Conservation (phyloP, 2,329 filamentous ascomycete genomes). For the Fusarium abutilonis region DNA sequence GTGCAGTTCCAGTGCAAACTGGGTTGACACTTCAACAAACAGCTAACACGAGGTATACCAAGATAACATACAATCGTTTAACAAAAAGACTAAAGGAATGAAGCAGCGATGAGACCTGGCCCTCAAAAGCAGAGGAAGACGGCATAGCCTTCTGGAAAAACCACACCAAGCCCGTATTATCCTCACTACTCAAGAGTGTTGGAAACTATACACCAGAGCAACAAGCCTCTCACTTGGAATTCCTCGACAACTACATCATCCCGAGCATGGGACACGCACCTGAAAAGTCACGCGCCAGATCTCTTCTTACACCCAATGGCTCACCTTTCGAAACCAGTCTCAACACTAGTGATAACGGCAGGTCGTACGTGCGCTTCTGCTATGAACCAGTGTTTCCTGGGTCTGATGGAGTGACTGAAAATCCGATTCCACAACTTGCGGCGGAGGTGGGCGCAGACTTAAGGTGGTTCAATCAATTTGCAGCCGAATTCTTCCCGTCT, state of each 20-base stretch:
- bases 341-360: slow-evolving; percentile 18
- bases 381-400: slow-evolving; percentile 28
- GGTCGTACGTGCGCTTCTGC: slow-evolving; percentile 23
- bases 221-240: slow-evolving; percentile 13
- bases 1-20: not conserved
- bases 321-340: slow-evolving; percentile 28
- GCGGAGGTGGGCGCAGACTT: slow-evolving; percentile 7
- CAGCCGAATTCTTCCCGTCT: slow-evolving; percentile 34
- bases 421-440: slow-evolving; percentile 10
- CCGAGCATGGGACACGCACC: slow-evolving; percentile 15
- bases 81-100: not conserved
- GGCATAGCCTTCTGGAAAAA: slow-evolving; percentile 19
- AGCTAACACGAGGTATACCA: not conserved
- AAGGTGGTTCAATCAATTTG: slow-evolving; percentile 40
- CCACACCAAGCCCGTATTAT: slow-evolving; percentile 12
- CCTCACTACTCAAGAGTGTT: slow-evolving; percentile 13
- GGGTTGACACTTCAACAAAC: not conserved
- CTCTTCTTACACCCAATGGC: slow-evolving; percentile 18
- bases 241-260: slow-evolving; percentile 14
- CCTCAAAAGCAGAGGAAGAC: not conserved
- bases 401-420: slow-evolving; percentile 15
- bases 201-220: slow-evolving; percentile 20
- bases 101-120: not conserved
- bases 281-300: slow-evolving; percentile 9
- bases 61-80: not conserved